Base-by-base conservation (phyloP, 1,139 yeast species). In the Arxiozyma bovina region DNA sequence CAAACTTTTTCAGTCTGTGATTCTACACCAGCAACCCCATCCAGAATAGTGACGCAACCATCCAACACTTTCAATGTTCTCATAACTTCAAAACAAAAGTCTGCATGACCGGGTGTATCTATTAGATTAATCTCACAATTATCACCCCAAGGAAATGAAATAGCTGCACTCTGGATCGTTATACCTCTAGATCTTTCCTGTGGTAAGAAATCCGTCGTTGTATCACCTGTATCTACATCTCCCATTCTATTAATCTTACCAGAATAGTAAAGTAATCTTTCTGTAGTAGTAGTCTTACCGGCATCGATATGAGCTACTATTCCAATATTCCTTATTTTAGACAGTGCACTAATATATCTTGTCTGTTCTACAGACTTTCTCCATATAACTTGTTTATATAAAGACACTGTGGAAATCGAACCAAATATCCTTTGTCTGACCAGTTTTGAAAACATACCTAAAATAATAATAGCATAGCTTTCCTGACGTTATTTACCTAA, bases 91-190 rank as follows among this genome's bases (percentile, higher is more conserved):
- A 91, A 93, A 0, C 96, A 87, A 68, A 93, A 93, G 69, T 93
- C 99, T 0, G 97, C 98, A 70, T 93, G 99, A 0, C 99, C 99
- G 0, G 99, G 99, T 0, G 99, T 91, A 68, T 93, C 99, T 25
- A 93, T 89, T 53, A 93, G 76, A 67, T 93, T 93, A 63, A 94
- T 83, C 60, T 81, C 81, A 63, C 82, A 80, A 20, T 73, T 71
- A 57, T 83, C 83, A 21, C 63, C 61, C 98, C 99, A 93, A 42
- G 89, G 85, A 56, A 94, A 80, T 0, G 97, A 82, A 48, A 91
- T 90, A 0, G 99, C 98, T 0, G 99, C 99, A 70, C 94, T 87
- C 64, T 91, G 96, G 63, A 93, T 93, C 0, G 99, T 93, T 58
- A 93, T 93, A 1, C 99, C 99, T 59, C 99, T 76, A 57, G 85